phyloP scores from a whole-genome alignment of 352 stramenopile species.

The Phytophthora ramorum region DNA sequence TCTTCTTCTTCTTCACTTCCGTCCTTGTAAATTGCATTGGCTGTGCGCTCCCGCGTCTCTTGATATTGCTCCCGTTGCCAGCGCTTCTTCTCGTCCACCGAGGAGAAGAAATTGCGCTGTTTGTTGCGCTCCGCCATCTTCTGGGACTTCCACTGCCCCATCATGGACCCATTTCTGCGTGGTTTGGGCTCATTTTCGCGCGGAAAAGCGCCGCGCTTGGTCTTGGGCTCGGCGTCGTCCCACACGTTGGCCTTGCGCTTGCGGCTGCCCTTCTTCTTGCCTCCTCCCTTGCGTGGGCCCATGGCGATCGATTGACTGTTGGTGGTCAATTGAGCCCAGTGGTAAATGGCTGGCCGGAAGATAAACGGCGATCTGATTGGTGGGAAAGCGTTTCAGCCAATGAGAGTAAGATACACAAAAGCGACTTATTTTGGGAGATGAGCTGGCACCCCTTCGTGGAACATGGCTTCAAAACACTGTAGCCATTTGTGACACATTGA shows the following conservation, averaged over 20 bases:
- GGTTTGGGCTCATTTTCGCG: conserved; percentile 26
- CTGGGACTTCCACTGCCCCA: conserved; percentile 76
- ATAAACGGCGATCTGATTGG: conserved; percentile 15
- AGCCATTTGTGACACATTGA: conserved; percentile 25
- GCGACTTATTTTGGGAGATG: conserved; percentile 30
- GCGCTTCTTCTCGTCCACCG: conserved; percentile 58
- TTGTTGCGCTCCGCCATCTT: conserved; percentile 58
- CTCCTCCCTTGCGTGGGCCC: conserved; percentile 38
- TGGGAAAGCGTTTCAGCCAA: conserved; percentile 27
- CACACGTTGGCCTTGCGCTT: conserved; percentile 65
- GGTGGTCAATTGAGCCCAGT: neutral
- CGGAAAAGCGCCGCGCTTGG: conserved; percentile 15
- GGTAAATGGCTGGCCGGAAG: conserved; percentile 41
- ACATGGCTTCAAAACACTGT: conserved; percentile 31
- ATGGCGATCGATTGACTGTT: conserved; percentile 25
- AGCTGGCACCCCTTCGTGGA: conserved; percentile 8
- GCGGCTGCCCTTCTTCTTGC: conserved; percentile 49
- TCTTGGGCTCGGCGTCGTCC: conserved; percentile 46
- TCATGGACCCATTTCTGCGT: conserved; percentile 58
- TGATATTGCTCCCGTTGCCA: conserved; percentile 52
- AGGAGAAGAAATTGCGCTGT: conserved; percentile 50
- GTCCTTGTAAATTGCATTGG: conserved; percentile 54
- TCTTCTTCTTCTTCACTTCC: conserved; percentile 12
- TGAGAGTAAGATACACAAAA: neutral
- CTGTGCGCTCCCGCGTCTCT: conserved; percentile 36